Conservation (phyloP, 2,329 filamentous ascomycete species). For the Exophiala aquamarina region DNA sequence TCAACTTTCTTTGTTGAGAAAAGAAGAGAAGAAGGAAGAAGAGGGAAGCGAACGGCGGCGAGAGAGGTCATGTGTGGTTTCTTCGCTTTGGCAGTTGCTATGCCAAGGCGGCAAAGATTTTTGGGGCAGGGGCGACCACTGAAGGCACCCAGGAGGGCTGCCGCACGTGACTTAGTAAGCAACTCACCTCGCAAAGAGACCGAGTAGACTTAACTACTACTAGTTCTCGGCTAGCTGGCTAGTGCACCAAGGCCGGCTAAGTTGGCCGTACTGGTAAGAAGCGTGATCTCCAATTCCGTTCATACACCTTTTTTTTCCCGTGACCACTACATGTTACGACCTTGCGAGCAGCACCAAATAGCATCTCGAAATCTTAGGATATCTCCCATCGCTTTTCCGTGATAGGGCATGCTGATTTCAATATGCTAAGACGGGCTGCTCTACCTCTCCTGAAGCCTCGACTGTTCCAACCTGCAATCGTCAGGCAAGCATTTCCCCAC, state of each 20-base stretch:
- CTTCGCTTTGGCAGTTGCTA: neutral
- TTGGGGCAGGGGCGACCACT: too few species aligned
- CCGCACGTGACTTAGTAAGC: too few species aligned
- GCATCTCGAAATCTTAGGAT: neutral
- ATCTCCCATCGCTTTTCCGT: neutral
- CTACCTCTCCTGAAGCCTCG: conserved; percentile 46
- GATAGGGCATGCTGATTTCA: conserved; percentile 17
- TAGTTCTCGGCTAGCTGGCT: too few species aligned
- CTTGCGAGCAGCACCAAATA: neutral
- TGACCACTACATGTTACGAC: too few species aligned
- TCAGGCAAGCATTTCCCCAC: conserved; percentile 35
- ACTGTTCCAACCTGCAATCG: conserved; percentile 30
- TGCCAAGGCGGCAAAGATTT: conserved; percentile 1
- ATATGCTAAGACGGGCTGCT: conserved; percentile 47
- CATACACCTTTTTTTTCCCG: too few species aligned
- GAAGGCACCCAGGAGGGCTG: too few species aligned
- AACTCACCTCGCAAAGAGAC: too few species aligned
- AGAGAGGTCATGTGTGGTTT: conserved; percentile 21
- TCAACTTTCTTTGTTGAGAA: conserved; percentile 55
- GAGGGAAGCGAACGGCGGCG: conserved; percentile 23
- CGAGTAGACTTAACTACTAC: too few species aligned
- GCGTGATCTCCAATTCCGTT: too few species aligned
- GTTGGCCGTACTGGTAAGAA: too few species aligned
- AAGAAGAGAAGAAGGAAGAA: conserved; percentile 40
- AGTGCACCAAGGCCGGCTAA: too few species aligned